Conservation (phyloP, 2,329 filamentous ascomycete genomes). For the Fusarium anthophilum region DNA sequence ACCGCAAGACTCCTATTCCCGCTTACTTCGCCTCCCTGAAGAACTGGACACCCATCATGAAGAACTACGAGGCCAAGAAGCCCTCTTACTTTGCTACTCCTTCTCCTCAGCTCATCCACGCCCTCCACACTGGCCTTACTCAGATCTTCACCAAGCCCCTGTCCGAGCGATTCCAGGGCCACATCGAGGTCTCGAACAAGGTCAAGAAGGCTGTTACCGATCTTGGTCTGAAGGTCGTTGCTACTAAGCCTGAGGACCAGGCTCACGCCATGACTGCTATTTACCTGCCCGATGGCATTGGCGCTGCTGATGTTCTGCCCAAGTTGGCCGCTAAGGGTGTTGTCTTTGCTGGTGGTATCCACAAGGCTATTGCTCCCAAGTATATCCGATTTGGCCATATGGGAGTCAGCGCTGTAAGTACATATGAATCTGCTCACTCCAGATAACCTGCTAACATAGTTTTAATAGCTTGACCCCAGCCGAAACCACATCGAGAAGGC, state of each 20-base stretch:
- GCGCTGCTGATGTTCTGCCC: constrained; percentile 84
- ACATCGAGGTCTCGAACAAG: constrained; percentile 81
- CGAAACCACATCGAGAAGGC: constrained; percentile 87
- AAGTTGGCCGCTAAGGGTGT: constrained; percentile 87
- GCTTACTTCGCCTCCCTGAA: constrained; percentile 97
- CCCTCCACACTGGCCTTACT: constrained; percentile 86
- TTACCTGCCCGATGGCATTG: constrained; percentile 86
- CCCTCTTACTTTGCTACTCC: constrained; percentile 98
- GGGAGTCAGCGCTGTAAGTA: constrained; percentile 85
- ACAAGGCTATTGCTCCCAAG: constrained; percentile 93
- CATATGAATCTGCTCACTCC: neutral
- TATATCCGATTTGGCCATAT: constrained; percentile 98
- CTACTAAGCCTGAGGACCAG: constrained; percentile 86
- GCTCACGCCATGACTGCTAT: constrained; percentile 98
- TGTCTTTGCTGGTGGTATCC: constrained; percentile 92
- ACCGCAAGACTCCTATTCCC: constrained; percentile 80
- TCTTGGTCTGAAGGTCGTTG: constrained; percentile 88
- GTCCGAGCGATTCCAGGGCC: constrained; percentile 82
- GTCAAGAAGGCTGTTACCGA: constrained; percentile 85
- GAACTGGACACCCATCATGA: constrained; percentile 99
- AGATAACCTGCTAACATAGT: constrained; percentile 31
- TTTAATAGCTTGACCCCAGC: constrained; percentile 72
- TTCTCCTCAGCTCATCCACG: constrained; percentile 91
- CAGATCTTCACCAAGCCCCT: constrained; percentile 87
- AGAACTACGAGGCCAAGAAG: constrained; percentile 98